Percentiles rank a stretch among this genome's conserved stretches.
Evolutionary conservation across 2,329 filamentous ascomycete genomes (phyloP).

Genomic region (Colletotrichum lupini): DNA sequence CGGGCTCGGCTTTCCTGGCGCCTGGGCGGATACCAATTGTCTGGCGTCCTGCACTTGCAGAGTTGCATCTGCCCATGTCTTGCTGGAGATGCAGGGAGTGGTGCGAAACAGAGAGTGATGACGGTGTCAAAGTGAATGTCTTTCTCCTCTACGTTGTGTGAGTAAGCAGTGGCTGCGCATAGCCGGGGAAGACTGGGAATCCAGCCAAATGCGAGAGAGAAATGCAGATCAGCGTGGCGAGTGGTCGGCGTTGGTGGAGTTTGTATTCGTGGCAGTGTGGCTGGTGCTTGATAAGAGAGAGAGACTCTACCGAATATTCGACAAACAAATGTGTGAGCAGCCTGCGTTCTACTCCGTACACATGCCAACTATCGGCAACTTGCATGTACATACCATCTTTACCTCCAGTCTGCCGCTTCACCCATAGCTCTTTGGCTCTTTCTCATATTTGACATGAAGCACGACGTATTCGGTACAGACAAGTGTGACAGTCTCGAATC

Average conservation of each 20-base stretch:
- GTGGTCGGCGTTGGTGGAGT: background rate
- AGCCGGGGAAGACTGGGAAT: background rate
- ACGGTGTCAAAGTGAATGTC: conserved; percentile 1
- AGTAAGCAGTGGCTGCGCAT: background rate
- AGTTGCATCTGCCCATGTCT: background rate
- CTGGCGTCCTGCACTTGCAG: conserved; percentile 13
- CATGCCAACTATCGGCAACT: conserved; percentile 1
- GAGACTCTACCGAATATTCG: background rate
- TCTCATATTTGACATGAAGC: background rate
- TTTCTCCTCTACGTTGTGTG: background rate
- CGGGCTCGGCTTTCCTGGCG: conserved; percentile 3
- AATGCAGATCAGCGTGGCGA: background rate
- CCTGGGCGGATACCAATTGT: conserved; percentile 17
- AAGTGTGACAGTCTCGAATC: background rate
- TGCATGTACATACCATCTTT: conserved; percentile 5
- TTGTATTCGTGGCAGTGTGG: conserved; percentile 30
- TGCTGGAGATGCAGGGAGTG: background rate
- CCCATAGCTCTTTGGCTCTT: background rate
- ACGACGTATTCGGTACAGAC: background rate
- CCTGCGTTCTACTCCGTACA: background rate
- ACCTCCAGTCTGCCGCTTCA: background rate
- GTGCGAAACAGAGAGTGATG: conserved; percentile 7
- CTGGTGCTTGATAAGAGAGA: conserved; percentile 6
- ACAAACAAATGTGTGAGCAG: background rate
- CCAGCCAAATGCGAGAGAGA: background rate